Evolutionary conservation across 75 land plant genomes (phyloP), one percentile per base, ranked within the genome.

Genomic region (Larix kaempferi): DNA sequence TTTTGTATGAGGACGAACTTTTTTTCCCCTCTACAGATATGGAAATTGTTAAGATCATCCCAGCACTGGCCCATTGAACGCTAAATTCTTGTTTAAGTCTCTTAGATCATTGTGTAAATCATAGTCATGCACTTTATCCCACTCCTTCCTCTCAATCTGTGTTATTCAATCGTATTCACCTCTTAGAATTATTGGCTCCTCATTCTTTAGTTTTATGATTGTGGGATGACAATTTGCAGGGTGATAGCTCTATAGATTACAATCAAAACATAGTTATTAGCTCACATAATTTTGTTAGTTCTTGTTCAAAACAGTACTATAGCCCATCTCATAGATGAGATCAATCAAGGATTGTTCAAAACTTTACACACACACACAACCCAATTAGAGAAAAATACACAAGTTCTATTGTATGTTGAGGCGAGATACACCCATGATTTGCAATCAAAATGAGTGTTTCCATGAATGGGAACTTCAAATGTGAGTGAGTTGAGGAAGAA

Each of bases 101-200:
- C 86, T 88, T 14, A 90, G 77, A 61, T 90, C 92, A 44, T 90
- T 90, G 73, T 90, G 88, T 16, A 56, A 35, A 25, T 65, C 90
- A 29, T 90, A 90, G 77, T 82, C 89, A 71, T 89, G 86, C 69
- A 86, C 78, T 25, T 89, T 80, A n/a, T 86, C 89, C 15, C 77
- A 39, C 25, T 78, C 66, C 22, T 83, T 22, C 44, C 89, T 76
- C 74, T 79, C 26, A 35, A 35, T 35, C 3, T 35, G 37, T 35
- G 37, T 35, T 3, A 35, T 35, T 11, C 91, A 86, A 3, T 54
- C 80, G 25, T 84, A 83, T 76, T 80, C 64, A 15, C 90, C 90
- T 75, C 80, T 66, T 1, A 86, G 59, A 5, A 75, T 60, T 33
- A n/a, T 3, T 0, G 86, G 86, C 76, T 88, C 88, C 6, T 21